phyloP scores from a whole-genome alignment of 2,329 filamentous ascomycete species.

The Fusarium verrucosum region DNA sequence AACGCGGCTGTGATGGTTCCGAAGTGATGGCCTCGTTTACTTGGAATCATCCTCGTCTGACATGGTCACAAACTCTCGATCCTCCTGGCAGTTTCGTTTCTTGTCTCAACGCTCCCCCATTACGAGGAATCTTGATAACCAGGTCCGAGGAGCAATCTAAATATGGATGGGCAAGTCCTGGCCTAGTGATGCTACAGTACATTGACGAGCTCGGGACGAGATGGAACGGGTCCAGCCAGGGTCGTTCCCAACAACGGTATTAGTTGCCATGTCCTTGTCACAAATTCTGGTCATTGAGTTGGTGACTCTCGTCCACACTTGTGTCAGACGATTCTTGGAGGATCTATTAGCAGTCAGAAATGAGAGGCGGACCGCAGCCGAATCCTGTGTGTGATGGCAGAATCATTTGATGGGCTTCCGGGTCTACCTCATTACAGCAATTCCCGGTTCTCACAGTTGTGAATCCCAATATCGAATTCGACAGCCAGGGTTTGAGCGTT shows the following conservation, averaged over 20 bases:
- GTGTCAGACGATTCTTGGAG: background rate
- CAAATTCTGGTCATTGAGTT: conserved; percentile 22
- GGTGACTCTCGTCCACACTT: conserved; percentile 20
- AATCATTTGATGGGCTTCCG: background rate
- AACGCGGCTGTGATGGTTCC: background rate
- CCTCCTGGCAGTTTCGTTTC: background rate
- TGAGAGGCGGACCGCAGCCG: background rate
- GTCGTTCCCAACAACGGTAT: conserved; percentile 19
- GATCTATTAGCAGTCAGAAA: background rate
- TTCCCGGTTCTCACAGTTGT: background rate
- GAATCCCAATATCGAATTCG: background rate
- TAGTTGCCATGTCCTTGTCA: conserved; percentile 25
- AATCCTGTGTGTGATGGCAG: background rate
- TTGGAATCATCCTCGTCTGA: background rate
- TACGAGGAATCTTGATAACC: background rate
- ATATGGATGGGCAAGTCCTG: background rate
- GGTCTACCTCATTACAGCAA: background rate
- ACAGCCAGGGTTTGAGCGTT: conserved; percentile 4
- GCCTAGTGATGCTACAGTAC: conserved; percentile 5
- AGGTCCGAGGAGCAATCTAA: background rate
- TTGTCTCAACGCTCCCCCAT: background rate
- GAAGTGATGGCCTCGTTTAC: background rate
- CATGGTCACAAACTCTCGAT: background rate
- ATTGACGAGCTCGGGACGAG: conserved; percentile 20
- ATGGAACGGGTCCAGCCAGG: conserved; percentile 24